Conservation (phyloP, 768 basidiomycete genomes). For the Tylopilus sp. region DNA sequence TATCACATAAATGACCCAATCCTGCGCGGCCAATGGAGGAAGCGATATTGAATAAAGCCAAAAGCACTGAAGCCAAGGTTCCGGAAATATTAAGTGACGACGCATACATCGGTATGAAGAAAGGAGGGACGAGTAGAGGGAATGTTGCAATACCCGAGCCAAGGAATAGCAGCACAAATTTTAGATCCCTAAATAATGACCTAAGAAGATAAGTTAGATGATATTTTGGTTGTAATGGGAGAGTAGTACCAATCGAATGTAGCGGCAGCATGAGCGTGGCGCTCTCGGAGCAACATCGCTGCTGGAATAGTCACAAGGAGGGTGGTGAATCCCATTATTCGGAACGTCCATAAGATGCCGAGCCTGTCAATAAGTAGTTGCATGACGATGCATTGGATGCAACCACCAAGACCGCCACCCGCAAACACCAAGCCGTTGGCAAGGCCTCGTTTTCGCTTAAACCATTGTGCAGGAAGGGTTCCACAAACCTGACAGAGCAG, state of each 20-base stretch:
- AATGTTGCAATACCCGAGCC: conserved; percentile 35
- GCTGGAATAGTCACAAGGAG: conserved; percentile 26
- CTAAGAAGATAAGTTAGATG: conserved; percentile 8
- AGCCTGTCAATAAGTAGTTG: conserved; percentile 26
- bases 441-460: conserved; percentile 30
- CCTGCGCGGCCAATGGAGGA: not conserved
- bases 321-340: conserved; percentile 29
- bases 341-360: conserved; percentile 32
- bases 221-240: not conserved
- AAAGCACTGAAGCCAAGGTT: not conserved
- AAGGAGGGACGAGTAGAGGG: conserved; percentile 32
- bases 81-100: not conserved
- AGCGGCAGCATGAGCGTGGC: conserved; percentile 13
- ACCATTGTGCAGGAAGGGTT: conserved; percentile 35
- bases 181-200: conserved; percentile 9
- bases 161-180: conserved; percentile 24
- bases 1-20: conserved; percentile 1
- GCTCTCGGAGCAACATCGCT: conserved; percentile 28
- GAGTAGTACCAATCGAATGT: conserved; percentile 22
- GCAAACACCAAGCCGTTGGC: conserved; percentile 36
- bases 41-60: conserved; percentile 1
- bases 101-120: conserved; percentile 35
- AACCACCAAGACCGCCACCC: conserved; percentile 33
- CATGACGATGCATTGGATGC: conserved; percentile 27
- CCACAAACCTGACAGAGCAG: conserved; percentile 23